Evolutionary conservation across 2,329 filamentous ascomycete genomes (phyloP).

Genomic region (Parasarocladium wereldwijsianum): DNA sequence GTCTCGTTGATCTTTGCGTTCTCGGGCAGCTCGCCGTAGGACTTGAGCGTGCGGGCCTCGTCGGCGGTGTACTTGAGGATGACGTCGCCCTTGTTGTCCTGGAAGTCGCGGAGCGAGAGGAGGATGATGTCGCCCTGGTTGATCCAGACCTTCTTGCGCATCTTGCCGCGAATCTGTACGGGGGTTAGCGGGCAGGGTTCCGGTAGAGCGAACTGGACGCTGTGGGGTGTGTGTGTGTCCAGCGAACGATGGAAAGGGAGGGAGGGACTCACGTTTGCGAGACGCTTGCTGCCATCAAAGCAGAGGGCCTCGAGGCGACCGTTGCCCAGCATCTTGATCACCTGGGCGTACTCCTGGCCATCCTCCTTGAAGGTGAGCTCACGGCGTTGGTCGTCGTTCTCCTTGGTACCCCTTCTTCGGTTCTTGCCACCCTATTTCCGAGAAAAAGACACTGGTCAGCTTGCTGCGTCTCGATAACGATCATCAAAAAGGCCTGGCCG

Average conservation of each 20-base stretch:
- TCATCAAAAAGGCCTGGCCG: slow-evolving; percentile 7
- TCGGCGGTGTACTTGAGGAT: slow-evolving; percentile 94
- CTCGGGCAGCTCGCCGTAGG: slow-evolving; percentile 94
- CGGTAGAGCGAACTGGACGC: too few species aligned
- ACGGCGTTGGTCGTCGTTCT: slow-evolving; percentile 98
- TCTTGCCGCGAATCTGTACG: slow-evolving; percentile 59
- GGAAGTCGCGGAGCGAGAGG: slow-evolving; percentile 77
- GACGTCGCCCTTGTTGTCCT: slow-evolving; percentile 93
- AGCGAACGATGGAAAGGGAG: slow-evolving; percentile 1
- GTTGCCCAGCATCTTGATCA: slow-evolving; percentile 88
- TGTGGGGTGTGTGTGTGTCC: slow-evolving; percentile 40
- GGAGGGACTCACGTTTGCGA: slow-evolving; percentile 21
- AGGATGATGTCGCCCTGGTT: slow-evolving; percentile 95
- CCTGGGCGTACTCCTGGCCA: slow-evolving; percentile 52
- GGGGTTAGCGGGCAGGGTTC: too few species aligned
- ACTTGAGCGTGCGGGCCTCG: slow-evolving; percentile 88
- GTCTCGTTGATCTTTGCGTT: slow-evolving; percentile 99
- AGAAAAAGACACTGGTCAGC: slow-evolving; percentile 9
- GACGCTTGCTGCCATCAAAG: slow-evolving; percentile 61
- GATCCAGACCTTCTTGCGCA: slow-evolving; percentile 99
- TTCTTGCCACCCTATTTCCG: slow-evolving; percentile 93
- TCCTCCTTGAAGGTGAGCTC: slow-evolving; percentile 98
- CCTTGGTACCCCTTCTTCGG: slow-evolving; percentile 94
- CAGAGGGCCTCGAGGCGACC: slow-evolving; percentile 83
- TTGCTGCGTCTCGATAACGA: slow-evolving; percentile 4